Base-by-base conservation (phyloP, 2,329 filamentous ascomycete genomes). In the Nothopassalora personata region DNA sequence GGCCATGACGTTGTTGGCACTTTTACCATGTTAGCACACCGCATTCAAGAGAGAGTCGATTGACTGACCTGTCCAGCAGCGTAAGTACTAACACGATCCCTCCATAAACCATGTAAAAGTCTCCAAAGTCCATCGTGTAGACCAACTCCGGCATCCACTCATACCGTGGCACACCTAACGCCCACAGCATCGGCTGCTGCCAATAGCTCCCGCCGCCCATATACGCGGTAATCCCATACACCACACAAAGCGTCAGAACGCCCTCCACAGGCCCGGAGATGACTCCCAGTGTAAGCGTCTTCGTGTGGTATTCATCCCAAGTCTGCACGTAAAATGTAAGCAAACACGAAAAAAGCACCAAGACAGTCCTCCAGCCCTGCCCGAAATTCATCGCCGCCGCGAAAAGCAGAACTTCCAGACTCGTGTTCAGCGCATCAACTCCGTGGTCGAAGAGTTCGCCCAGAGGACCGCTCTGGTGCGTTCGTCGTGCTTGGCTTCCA, bases 231-330 rank as follows among this genome's bases (percentile, higher is more conserved):
- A 95, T 78, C 36, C 85, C 84, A 74, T 94, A 97, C 60, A 99
- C 86, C 57, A 83, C 72, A 68, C 90, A 87, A 19, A 99, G 82
- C 45, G 90, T 91, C 50, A 97, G 77, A 57, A 99, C 88, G 54
- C 94, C 94, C 76, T 99, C 94, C 39, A 99, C 94, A 4, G 94
- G 94, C 0, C 94, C 94, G 64, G 93, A 97, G 66, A 99, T 82
- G 63, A 97, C 79, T 60, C 94, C 94, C 5, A 99, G 84, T 1
- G 91, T 97, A 51, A 99, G 83, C 3, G 92, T 94, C 75, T 97
- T 92, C 54, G 94, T 99, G 77, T 97, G 93, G 77, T 97, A 99
- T 74, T 97, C 94, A 72, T 99, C 94, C 94, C 94, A 99, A 34
- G 94, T 97, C 74, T 97, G 94, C 46, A 97, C 88, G 75, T 97